Percentiles rank a stretch among this genome's conserved stretches.
phyloP scores from a whole-genome alignment of 2,329 filamentous ascomycete genomes.

The Alternaria arbusti region DNA sequence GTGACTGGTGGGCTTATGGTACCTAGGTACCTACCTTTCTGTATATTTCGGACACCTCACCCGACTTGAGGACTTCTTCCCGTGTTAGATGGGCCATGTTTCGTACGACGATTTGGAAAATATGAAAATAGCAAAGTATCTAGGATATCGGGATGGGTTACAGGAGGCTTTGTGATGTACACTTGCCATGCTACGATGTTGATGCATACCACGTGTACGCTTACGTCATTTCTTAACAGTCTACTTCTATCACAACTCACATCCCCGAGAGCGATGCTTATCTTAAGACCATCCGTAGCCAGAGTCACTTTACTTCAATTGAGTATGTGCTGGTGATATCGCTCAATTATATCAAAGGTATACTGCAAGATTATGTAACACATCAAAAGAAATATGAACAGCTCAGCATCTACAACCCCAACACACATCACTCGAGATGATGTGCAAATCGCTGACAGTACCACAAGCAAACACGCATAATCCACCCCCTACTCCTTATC shows the following conservation, averaged over 20 bases:
- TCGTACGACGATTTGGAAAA: not conserved
- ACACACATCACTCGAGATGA: not conserved
- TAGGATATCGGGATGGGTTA: no score
- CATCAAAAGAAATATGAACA: not conserved
- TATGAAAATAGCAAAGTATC: no score
- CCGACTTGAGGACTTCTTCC: slow-evolving; percentile 30
- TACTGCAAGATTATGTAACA: not conserved
- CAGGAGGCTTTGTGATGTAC: not conserved
- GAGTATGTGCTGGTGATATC: not conserved
- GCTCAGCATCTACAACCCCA: not conserved
- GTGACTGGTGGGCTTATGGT: not conserved
- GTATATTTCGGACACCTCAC: slow-evolving; percentile 25
- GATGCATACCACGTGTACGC: not conserved
- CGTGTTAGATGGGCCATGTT: slow-evolving; percentile 39
- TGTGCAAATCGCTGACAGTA: not conserved
- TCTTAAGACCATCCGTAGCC: no score
- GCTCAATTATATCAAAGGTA: not conserved
- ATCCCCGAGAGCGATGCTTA: no score
- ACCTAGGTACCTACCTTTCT: slow-evolving; percentile 24
- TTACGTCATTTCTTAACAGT: not conserved
- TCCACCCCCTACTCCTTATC: slow-evolving; percentile 20
- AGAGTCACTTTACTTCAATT: not conserved
- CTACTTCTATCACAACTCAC: not conserved
- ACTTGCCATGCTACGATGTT: not conserved
- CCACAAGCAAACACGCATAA: no score